Base-by-base conservation (phyloP, 78 protist genomes). In the Dictyostelium intermedium region DNA sequence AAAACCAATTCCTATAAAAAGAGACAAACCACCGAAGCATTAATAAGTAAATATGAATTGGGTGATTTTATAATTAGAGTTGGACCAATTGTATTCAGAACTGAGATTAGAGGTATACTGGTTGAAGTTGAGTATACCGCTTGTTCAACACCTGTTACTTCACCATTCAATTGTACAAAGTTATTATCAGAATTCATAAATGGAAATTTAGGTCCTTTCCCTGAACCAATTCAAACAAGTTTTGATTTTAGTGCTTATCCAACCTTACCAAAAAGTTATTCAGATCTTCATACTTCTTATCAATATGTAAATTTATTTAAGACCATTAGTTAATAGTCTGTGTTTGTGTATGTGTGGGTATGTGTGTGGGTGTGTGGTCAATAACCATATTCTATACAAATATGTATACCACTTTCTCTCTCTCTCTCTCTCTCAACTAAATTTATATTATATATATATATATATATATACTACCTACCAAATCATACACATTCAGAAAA, bases 261-360 rank as follows among this genome's bases (percentile, higher is more conserved):
- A 41, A 16, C 80, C 45, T 63, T 89, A 27, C 80, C 85, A 14
- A 70, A 41, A 63, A 78, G 45, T 47, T 89, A 89, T 47, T 74
- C 93, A n/a, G 93, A 89, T n/a, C 39, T 80, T 32, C 93, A 89
- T n/a, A 89, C 92, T 1, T 43, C 82, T 8, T 74, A 60, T 47
- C 93, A 89, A 89, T 89, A 89, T 80, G 81, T 89, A 56, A 56
- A 89, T 69, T 69, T 89, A 45, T 89, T 78, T 47, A 89, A 50
- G 70, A 89, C 77, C 10, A 70, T 70, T 14, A 25, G 14, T 32
- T 70, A 70, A 70, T 70, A 30, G 16, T 45, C n/a, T n/a, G n/a
- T n/a, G n/a, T n/a, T n/a, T n/a, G n/a, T n/a, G n/a, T n/a, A n/a
- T n/a, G n/a, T n/a, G n/a, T n/a, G n/a, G n/a, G n/a, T n/a, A n/a